Conservation (phyloP, 148 eudicot genomes). For the Dianthus caryophyllus region DNA sequence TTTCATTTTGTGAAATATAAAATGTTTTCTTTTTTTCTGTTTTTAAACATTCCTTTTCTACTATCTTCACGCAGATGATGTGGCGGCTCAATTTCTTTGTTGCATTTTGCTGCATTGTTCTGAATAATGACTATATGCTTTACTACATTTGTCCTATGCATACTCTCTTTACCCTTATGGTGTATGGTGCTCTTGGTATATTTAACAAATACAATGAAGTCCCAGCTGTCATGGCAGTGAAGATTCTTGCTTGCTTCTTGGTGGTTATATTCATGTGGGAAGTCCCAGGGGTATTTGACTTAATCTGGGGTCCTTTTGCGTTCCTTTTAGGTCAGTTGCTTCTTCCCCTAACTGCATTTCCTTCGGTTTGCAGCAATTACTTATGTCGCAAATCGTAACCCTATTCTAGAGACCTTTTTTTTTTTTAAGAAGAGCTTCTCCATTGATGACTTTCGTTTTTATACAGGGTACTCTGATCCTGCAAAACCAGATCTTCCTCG, state of each 20-base stretch:
- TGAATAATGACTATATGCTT: slow-evolving; percentile 86
- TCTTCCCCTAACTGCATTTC: not conserved
- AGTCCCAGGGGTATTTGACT: slow-evolving; percentile 79
- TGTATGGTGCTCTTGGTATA: slow-evolving; percentile 93
- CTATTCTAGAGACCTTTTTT: not conserved
- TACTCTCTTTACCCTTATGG: slow-evolving; percentile 92
- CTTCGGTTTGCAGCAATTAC: no score
- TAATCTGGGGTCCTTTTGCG: slow-evolving; percentile 70
- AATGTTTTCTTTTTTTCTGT: not conserved
- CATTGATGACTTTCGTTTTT: not conserved
- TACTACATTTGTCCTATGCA: slow-evolving; percentile 98
- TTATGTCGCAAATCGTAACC: not conserved
- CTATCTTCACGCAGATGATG: slow-evolving; percentile 79
- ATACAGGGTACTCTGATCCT: slow-evolving; percentile 81
- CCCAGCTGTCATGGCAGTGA: slow-evolving; percentile 72
- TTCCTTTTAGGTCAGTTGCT: slow-evolving; percentile 65
- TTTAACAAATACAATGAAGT: slow-evolving; percentile 79
- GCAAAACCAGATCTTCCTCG: slow-evolving; percentile 92
- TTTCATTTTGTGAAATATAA: not conserved
- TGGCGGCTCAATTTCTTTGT: slow-evolving; percentile 94
- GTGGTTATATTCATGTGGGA: slow-evolving; percentile 88
- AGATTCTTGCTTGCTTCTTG: slow-evolving; percentile 59
- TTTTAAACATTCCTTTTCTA: not conserved
- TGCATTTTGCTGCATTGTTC: slow-evolving; percentile 74
- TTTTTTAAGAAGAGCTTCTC: slow-evolving; percentile 11